A percentile compares a stretch with the other conserved stretches of the same genome.
Evolutionary conservation across 768 basidiomycete species (phyloP).

Genomic region (Tephrocybe sp.): DNA sequence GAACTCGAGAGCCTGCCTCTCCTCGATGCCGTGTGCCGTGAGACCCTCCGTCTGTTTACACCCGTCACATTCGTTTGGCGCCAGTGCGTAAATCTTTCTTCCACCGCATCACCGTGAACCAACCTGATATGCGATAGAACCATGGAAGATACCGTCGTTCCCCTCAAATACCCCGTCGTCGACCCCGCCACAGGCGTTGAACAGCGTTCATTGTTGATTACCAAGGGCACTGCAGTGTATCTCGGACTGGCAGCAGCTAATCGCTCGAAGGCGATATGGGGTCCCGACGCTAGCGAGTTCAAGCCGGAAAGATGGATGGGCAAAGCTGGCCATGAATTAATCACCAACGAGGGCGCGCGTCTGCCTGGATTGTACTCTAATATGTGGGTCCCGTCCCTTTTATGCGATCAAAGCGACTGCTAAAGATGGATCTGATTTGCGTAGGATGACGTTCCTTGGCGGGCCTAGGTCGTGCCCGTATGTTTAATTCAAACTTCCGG

Average conservation of each 20-base stretch:
- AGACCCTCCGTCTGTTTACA: constrained; percentile 31
- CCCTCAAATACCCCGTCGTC: constrained; percentile 30
- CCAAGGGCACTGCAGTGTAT: constrained; percentile 35
- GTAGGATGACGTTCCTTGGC: constrained; percentile 45
- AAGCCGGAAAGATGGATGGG: constrained; percentile 51
- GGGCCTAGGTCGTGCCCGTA: constrained; percentile 48
- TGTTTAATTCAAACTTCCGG: no score
- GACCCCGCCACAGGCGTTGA: constrained; percentile 24
- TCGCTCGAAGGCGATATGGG: constrained; percentile 42
- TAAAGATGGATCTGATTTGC: not conserved
- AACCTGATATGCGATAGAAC: constrained; percentile 20
- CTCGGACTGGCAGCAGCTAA: constrained; percentile 33
- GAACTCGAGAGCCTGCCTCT: constrained; percentile 34
- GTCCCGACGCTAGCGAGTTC: constrained; percentile 45
- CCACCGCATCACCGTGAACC: not conserved
- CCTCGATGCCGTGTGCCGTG: constrained; percentile 37
- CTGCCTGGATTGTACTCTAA: constrained; percentile 46
- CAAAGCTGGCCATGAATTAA: constrained; percentile 19
- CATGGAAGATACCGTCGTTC: constrained; percentile 32
- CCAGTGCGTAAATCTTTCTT: constrained; percentile 23
- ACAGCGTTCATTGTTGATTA: constrained; percentile 32
- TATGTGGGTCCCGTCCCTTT: constrained; percentile 23
- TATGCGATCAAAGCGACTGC: constrained; percentile 1
- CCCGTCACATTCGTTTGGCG: constrained; percentile 29
- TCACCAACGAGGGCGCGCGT: constrained; percentile 28